Evolutionary conservation across 2,329 filamentous ascomycete genomes (phyloP), one percentile per base, ranked within the genome.

Genomic region (Lecanicillium sp.): DNA sequence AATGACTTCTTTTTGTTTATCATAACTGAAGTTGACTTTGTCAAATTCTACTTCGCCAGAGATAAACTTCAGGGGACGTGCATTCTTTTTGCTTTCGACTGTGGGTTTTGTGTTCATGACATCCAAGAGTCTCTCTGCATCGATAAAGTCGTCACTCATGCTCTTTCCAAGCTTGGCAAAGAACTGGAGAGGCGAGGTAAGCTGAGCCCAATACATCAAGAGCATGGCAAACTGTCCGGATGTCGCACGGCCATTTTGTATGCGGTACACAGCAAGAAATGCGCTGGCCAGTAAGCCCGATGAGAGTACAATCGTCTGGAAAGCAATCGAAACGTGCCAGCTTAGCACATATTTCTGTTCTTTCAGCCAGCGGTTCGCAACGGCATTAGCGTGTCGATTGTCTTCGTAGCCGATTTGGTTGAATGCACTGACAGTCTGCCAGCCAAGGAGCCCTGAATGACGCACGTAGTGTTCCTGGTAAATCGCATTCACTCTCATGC

Each of bases 161-260:
- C 58, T 70, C 50, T 72, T 74, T 6, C 75, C 73, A 19, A 78
- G 58, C 14, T 63, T 61, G 6, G 73, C 70, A 51, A 87, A 85
- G 57, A 83, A 85, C 47, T 79, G 79, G 38, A 87, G 67, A 3
- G 83, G 83, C 2, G 74, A 71, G 32, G 82, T 81, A 28, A 87
- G 67, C 51, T 86, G 82, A 14, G 73, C 72, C 80, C 85, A 85
- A 56, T 86, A 87, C 38, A 80, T 81, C 43, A 86, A 61, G 13
- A 87, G 65, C 59, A 80, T 76, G 40, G 83, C 77, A 48, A 87
- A 85, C 46, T 82, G 71, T 40, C 82, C 82, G 9, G 82, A 65
- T 5, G 73, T 74, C 4, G 75, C 71, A 37, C 71, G 59, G 2
- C 70, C 71, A n/a, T 67, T 69, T 3, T 71, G 78, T 38, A 87